phyloP scores from a whole-genome alignment of 2,329 filamentous ascomycete genomes.

The Aureobasidium sp. region DNA sequence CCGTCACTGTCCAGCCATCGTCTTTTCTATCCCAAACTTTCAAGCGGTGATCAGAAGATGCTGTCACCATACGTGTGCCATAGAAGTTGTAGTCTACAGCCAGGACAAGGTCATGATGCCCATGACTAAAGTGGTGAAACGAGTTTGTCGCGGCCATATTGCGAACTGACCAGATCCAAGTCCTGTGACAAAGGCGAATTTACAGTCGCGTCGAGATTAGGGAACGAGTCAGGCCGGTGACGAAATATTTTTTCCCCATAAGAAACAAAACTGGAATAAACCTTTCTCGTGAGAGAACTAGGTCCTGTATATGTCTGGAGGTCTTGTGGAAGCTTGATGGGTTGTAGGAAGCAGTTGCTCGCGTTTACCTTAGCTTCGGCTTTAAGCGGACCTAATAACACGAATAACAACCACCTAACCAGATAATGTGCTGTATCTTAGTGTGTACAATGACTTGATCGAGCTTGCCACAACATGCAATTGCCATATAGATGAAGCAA shows the following conservation, averaged over 20 bases:
- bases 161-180: not conserved
- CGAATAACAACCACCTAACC: too few species aligned
- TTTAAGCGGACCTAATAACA: not conserved
- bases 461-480: too few species aligned
- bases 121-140: constrained; percentile 59
- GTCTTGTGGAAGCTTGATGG: not conserved
- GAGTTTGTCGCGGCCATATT: constrained; percentile 24
- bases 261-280: too few species aligned
- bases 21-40: constrained; percentile 82
- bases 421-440: too few species aligned
- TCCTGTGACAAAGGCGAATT: not conserved
- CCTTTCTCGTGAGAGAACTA: too few species aligned
- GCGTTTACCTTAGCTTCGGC: not conserved
- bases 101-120: constrained; percentile 73
- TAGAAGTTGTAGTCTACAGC: constrained; percentile 87
- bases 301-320: not conserved
- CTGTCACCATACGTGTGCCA: constrained; percentile 83
- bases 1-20: constrained; percentile 72
- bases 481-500: too few species aligned
- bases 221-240: too few species aligned
- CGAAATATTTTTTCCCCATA: too few species aligned
- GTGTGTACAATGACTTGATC: too few species aligned
- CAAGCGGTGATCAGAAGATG: constrained; percentile 85
- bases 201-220: too few species aligned
- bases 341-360: not conserved